A percentile compares a stretch with the other conserved stretches of the same genome.
These are phyloP conservation scores for Cercophora samala DNA, from an alignment of 495 filamentous ascomycete genomes.

Conservation along the genomic window DNA sequence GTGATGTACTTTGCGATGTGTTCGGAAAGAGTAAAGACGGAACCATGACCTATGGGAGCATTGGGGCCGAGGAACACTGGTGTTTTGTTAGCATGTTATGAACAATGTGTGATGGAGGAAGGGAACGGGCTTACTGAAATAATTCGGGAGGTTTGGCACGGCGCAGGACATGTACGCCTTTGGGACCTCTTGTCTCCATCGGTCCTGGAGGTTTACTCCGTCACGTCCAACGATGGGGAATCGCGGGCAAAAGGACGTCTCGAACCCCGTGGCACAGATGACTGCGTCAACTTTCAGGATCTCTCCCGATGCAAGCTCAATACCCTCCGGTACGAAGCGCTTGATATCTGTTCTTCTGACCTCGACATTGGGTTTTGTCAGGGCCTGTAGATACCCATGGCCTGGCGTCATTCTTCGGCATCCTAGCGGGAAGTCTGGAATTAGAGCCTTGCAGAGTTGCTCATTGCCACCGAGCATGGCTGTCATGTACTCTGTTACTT, in stretches of 20 bases:
- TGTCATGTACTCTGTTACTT: slow-evolving; percentile 44
- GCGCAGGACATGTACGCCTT: slow-evolving; percentile 48
- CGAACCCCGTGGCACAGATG: slow-evolving; percentile 71
- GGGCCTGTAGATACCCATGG: slow-evolving; percentile 62
- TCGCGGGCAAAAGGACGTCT: slow-evolving; percentile 57
- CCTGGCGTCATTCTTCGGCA: slow-evolving; percentile 67
- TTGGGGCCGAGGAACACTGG: slow-evolving; percentile 49
- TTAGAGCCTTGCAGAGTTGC: slow-evolving; percentile 49
- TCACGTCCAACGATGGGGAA: slow-evolving; percentile 57
- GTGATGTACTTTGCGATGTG: slow-evolving; percentile 48
- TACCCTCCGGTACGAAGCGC: slow-evolving; percentile 55
- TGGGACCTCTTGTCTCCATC: slow-evolving; percentile 35
- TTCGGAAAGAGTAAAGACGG: slow-evolving; percentile 47
- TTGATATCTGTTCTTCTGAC: slow-evolving; percentile 57
- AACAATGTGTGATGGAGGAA: neutral
- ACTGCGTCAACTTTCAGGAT: slow-evolving; percentile 57
- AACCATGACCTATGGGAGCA: slow-evolving; percentile 49
- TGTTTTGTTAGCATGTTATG: slow-evolving; percentile 18
- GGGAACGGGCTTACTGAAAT: slow-evolving; percentile 42
- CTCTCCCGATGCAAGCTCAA: slow-evolving; percentile 55
- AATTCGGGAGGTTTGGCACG: slow-evolving; percentile 45
- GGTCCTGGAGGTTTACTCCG: slow-evolving; percentile 45
- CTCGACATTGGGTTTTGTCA: slow-evolving; percentile 58
- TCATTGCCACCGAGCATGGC: slow-evolving; percentile 43
- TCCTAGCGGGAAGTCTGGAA: slow-evolving; percentile 63